Percentiles rank a stretch among this genome's conserved stretches.
Evolutionary conservation across 75 land plant genomes (phyloP).

Genomic region (Chamaecyparis obtusa): DNA sequence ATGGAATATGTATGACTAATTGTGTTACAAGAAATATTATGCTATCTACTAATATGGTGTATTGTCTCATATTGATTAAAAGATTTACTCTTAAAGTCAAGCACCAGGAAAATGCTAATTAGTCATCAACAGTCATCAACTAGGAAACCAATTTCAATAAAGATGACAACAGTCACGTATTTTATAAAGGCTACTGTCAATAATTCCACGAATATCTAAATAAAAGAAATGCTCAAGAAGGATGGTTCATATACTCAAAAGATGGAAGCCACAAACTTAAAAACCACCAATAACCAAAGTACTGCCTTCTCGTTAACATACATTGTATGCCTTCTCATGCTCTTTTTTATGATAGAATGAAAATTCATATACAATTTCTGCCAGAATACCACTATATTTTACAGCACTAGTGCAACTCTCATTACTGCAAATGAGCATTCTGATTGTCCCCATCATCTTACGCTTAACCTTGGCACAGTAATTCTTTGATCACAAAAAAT

Average conservation of each 20-base stretch:
- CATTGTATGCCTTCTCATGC: not conserved
- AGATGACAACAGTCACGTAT: not conserved
- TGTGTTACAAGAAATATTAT: not conserved
- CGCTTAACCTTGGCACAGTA: not conserved
- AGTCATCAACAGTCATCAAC: not conserved
- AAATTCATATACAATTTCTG: not conserved
- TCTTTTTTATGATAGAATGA: not conserved
- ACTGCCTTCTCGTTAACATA: not conserved
- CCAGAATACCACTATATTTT: constrained; percentile 1
- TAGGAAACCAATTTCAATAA: not conserved
- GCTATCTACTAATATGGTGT: not conserved
- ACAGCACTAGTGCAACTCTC: not conserved
- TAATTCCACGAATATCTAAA: not conserved
- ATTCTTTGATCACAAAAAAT: not conserved
- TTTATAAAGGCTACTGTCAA: not conserved
- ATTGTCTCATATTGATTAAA: not conserved
- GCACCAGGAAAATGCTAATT: not conserved
- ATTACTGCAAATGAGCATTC: not conserved
- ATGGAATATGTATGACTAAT: not conserved
- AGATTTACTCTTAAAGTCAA: not conserved
- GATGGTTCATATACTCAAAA: not conserved
- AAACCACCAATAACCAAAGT: not conserved
- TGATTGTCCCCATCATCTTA: not conserved
- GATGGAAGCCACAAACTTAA: not conserved
- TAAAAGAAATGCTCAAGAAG: not conserved